Percentiles rank a stretch among this genome's conserved stretches.
Evolutionary conservation across 2,329 filamentous ascomycete genomes (phyloP).

Genomic region (Diaporthe batatas): DNA sequence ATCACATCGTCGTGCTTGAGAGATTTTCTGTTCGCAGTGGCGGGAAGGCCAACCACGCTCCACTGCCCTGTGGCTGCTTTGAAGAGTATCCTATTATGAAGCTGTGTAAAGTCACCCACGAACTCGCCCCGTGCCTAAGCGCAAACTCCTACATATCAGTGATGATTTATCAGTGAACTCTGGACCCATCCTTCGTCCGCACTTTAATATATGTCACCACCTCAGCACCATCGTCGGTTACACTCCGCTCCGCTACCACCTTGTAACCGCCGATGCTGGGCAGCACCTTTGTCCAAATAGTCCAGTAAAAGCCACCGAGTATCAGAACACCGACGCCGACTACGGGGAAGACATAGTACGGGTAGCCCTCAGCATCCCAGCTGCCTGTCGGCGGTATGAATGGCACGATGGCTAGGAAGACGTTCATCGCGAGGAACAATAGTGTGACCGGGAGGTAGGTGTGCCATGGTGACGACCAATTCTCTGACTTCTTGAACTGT

Average conservation of each 20-base stretch:
- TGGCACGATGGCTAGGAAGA: conserved; percentile 66
- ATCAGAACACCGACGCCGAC: conserved; percentile 66
- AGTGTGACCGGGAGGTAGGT: conserved; percentile 62
- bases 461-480: conserved; percentile 67
- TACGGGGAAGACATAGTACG: conserved; percentile 69
- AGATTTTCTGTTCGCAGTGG: too few relatives aligned
- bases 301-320: conserved; percentile 66
- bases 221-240: conserved; percentile 57
- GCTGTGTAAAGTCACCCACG: too few relatives aligned
- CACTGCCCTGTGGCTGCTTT: neutral
- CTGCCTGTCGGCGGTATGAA: conserved; percentile 66
- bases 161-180: neutral
- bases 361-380: conserved; percentile 63
- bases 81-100: neutral
- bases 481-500: conserved; percentile 62
- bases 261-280: conserved; percentile 64
- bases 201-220: conserved; percentile 56
- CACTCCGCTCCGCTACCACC: conserved; percentile 58
- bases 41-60: neutral
- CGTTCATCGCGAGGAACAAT: conserved; percentile 64
- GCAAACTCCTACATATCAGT: too few relatives aligned
- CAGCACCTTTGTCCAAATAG: conserved; percentile 63
- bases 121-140: neutral
- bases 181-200: conserved; percentile 20
- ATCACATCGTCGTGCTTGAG: neutral